Base-by-base conservation (phyloP, 768 basidiomycete species). In the Macrolepiota dolichaula region DNA sequence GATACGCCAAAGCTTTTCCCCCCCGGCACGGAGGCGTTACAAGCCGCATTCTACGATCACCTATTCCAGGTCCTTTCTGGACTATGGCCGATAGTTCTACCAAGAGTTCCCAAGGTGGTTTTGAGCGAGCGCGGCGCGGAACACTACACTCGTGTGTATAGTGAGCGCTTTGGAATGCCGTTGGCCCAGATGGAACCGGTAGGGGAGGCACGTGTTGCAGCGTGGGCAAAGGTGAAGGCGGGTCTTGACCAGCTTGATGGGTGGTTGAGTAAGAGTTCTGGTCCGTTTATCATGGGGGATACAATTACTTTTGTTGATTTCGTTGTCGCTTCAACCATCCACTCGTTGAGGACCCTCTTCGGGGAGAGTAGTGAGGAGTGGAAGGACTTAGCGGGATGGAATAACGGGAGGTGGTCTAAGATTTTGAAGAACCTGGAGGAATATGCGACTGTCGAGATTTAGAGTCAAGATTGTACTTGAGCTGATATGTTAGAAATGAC, bases 281-380 rank as follows among this genome's bases (percentile, higher is more conserved):
- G 68, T 51, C 25, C 64, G 4, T 71, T 66, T 40, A 40, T 80
- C n/a, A 63, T 77, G 65, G 79, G 76, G 0, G 64, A 73, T 1
- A 63, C 54, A 0, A 53, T 71, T 11, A 71, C 71, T 2, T 80
- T 74, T 66, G 69, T 70, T 1, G 79, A 81, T 62, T 66, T 80
- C 15, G 63, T 70, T 4, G 58, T 76, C n/a, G 75, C 63, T 0
- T 63, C 58, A 7, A 66, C 64, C 27, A 35, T 77, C 6, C 29
- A 68, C 0, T 74, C 72, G 71, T 44, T 71, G 22, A 72, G 66
- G 62, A 62, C 57, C 2, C 32, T 74, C 1, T 70, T 69, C 59
- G 74, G 76, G 11, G 69, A 71, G 24, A 69, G 75, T 5, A 75
- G 75, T 52, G 54, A 61, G 46, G 71, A 74, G 63, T 81, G 77